Percentiles rank a stretch among this genome's conserved stretches.
These are phyloP conservation scores for Rubus parviflorus DNA, from an alignment of 306 rosid genomes.

Conservation along the genomic window DNA sequence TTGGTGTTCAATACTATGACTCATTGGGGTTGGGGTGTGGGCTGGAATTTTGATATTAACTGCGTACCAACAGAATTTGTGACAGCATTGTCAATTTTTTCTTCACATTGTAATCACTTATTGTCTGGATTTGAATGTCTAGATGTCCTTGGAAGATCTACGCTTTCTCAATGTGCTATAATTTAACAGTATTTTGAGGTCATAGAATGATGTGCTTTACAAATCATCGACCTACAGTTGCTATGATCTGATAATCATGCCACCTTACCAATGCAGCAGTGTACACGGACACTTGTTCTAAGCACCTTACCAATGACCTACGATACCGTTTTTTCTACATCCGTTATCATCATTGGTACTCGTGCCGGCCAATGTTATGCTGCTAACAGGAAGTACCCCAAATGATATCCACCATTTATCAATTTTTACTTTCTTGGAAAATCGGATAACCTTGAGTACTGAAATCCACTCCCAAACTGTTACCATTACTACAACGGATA, in stretches of 20 bases:
- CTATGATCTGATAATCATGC: neutral
- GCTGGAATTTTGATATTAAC: neutral
- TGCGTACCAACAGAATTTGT: neutral
- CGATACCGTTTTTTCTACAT: neutral
- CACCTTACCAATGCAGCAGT: neutral
- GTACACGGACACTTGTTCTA: neutral
- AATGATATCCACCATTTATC: neutral
- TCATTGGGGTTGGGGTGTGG: constrained; percentile 1
- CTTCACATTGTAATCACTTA: neutral
- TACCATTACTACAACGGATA: neutral
- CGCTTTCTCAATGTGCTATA: neutral
- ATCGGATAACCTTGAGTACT: neutral
- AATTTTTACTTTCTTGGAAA: neutral
- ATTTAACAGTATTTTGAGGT: neutral
- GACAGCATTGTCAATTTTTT: neutral
- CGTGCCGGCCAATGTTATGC: neutral
- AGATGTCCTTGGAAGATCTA: neutral
- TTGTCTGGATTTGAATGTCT: neutral
- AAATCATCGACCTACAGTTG: neutral
- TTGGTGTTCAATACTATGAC: neutral
- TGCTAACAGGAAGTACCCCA: neutral
- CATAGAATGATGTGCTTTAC: neutral
- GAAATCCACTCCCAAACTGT: neutral
- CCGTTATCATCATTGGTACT: neutral
- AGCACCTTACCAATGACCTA: neutral